Evolutionary conservation across 2,329 filamentous ascomycete genomes (phyloP).

Genomic region (Hypomyces rosellus): DNA sequence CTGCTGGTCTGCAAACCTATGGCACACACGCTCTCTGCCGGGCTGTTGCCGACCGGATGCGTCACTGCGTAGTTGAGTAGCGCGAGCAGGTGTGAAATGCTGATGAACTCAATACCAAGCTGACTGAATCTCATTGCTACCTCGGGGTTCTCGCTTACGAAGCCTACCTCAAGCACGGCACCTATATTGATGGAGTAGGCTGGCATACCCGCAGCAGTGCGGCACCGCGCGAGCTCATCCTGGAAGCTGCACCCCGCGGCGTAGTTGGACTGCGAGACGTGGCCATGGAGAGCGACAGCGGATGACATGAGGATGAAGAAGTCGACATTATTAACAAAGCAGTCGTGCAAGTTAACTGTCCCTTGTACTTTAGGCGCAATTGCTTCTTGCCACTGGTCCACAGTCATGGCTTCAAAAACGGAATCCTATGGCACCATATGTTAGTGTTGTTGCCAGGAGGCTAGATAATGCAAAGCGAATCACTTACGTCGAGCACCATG

Average conservation of each 20-base stretch:
- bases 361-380: conserved; percentile 34
- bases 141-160: not conserved
- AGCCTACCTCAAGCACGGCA: conserved; percentile 18
- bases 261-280: conserved; percentile 34
- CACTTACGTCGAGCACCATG: conserved; percentile 24
- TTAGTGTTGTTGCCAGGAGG: no score
- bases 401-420: conserved; percentile 30
- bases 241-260: conserved; percentile 29
- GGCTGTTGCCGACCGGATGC: no score
- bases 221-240: conserved; percentile 26
- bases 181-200: conserved; percentile 20
- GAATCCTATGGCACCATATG: conserved; percentile 18
- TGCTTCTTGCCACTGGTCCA: conserved; percentile 29
- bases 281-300: conserved; percentile 28
- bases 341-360: conserved; percentile 37
- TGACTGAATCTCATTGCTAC: no score
- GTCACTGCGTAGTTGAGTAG: no score
- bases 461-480: no score
- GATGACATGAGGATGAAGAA: conserved; percentile 37
- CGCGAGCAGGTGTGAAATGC: no score
- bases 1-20: no score
- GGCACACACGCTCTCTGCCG: no score
- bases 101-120: no score
- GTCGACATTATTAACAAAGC: conserved; percentile 22
- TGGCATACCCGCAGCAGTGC: conserved; percentile 12